Conservation (phyloP, 2,329 filamentous ascomycete genomes). For the Lecanicillium sp. region DNA sequence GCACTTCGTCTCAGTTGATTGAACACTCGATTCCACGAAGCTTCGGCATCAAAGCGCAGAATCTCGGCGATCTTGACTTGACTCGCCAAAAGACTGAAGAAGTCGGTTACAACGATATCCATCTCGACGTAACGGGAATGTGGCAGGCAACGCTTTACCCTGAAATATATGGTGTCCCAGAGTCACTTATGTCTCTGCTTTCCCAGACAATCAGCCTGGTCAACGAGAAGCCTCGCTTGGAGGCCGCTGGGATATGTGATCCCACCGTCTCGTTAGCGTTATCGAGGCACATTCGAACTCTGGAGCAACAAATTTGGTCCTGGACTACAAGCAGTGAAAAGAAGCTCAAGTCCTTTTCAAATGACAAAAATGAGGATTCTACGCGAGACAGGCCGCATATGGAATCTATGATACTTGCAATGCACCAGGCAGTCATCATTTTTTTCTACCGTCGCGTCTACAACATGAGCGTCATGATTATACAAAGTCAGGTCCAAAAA, state of each 20-base stretch:
- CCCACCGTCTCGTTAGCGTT: constrained; percentile 16
- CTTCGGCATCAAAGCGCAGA: constrained; percentile 20
- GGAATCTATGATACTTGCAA: constrained; percentile 17
- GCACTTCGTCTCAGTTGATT: neutral
- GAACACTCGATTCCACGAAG: constrained; percentile 10
- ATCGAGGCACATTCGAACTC: constrained; percentile 19
- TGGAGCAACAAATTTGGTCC: constrained; percentile 23
- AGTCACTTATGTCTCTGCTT: constrained; percentile 29
- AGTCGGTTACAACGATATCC: constrained; percentile 34
- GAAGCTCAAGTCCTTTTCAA: neutral
- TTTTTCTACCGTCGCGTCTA: constrained; percentile 36
- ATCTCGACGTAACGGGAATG: constrained; percentile 29
- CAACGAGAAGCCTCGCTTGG: constrained; percentile 28
- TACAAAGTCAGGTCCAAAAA: constrained; percentile 28
- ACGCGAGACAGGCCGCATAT: constrained; percentile 9
- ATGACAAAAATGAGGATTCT: neutral
- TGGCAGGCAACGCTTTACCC: constrained; percentile 33
- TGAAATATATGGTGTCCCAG: constrained; percentile 35
- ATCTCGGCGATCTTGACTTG: constrained; percentile 19
- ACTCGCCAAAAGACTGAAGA: constrained; percentile 23
- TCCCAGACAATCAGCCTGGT: constrained; percentile 33
- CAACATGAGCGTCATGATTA: constrained; percentile 26
- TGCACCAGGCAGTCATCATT: constrained; percentile 33
- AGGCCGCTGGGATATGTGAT: constrained; percentile 15
- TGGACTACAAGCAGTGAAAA: constrained; percentile 15